Base-by-base conservation (phyloP, 306 rosid species). In the Cucurbita moschata region DNA sequence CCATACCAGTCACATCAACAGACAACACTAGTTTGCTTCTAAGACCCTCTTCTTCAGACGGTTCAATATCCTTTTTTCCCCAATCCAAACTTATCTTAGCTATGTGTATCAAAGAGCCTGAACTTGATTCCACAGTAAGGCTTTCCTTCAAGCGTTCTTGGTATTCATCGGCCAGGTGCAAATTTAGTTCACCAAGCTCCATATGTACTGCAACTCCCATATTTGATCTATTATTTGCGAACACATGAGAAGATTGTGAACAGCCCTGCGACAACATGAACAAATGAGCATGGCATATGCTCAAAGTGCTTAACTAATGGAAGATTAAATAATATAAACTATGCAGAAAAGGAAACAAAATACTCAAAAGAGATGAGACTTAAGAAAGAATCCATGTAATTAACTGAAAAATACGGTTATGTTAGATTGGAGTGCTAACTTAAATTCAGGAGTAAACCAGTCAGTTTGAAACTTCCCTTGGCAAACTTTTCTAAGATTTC, bases 101-200 rank as follows among this genome's bases (percentile, higher is more conserved):
- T 78, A 95, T 82, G 81, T 91, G 89, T 84, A 91, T 73, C 76
- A 91, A 68, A 63, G 97, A 88, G 73, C 96, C 97, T 69, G 90
- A 91, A 87, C 86, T 95, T 77, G 96, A 88, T 81, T 95, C 97
- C 85, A 91, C 86, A 1, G 89, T 87, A 84, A 83, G 84, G 79
- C 84, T 95, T 77, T 88, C 99, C 83, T 91, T 95, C 81, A 87
- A 82, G 86, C 89, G 85, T 77, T 89, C 96, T 79, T 89, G 96
- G 88, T 87, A 91, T 81, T 95, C 99, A 81, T 91, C 96, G 10
- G 96, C 87, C 91, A 91, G 78, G 80, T 89, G 88, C 73, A 95
- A 87, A 89, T 95, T 95, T 67, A 95, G 76, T 81, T 95, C 99
- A 71, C 97, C 99, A 71, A 95, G 92, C 76, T 95, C 99, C 85